Evolutionary conservation across 2,329 filamentous ascomycete genomes (phyloP).

Genomic region (Pseudocercospora pini-densiflorae): DNA sequence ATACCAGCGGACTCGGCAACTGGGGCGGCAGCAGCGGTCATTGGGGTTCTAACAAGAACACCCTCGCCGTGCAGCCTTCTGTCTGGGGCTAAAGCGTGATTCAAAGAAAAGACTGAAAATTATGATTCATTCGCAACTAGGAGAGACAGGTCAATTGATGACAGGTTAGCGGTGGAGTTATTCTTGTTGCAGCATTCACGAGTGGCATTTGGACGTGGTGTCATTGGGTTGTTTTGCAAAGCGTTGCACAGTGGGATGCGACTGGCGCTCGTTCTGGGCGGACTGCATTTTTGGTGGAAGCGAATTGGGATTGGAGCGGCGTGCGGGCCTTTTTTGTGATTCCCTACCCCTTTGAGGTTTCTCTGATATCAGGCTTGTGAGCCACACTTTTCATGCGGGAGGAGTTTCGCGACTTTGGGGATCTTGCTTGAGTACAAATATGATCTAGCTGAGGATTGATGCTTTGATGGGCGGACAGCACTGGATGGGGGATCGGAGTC

Average conservation of each 20-base stretch:
- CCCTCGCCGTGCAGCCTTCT: conserved; percentile 84
- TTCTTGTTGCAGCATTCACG: conserved; percentile 22
- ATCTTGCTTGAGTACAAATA: conserved; percentile 13
- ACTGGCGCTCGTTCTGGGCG: conserved; percentile 11
- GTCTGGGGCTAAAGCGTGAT: conserved; percentile 76
- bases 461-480: conserved; percentile 13
- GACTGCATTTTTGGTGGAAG: conserved; percentile 13
- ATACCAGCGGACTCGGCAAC: conserved; percentile 52
- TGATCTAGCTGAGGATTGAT: conserved; percentile 11
- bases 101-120: conserved; percentile 11
- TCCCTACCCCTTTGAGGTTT: conserved; percentile 1
- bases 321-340: conserved; percentile 1
- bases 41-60: conserved; percentile 77
- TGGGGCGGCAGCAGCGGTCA: conserved; percentile 83
- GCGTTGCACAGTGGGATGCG: conserved; percentile 9
- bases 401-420: conserved; percentile 10
- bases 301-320: conserved; percentile 10
- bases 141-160: conserved; percentile 20
- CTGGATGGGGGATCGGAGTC: conserved; percentile 9
- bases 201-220: conserved; percentile 28
- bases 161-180: conserved; percentile 26
- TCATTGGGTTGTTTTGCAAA: conserved; percentile 18
- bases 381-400: conserved; percentile 13
- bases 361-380: not conserved
- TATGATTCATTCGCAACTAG: conserved; percentile 11